Evolutionary conservation across 306 rosid species (phyloP).

Genomic region (Citrullus amarus): DNA sequence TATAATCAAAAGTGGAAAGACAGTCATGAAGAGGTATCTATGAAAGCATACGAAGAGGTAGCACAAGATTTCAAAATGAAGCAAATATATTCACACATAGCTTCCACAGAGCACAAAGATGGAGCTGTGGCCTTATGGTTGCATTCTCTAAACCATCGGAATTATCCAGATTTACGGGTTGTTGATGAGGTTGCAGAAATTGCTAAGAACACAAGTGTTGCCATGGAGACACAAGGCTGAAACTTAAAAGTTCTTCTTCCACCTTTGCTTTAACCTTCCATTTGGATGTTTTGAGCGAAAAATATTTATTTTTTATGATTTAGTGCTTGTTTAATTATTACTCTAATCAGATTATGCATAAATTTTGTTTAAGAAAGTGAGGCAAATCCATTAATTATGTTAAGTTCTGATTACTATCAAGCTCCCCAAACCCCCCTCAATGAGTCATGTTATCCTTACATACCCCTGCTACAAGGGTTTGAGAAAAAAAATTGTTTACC

Average conservation of each 20-base stretch:
- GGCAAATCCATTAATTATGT: neutral
- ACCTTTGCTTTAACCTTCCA: conserved; percentile 8
- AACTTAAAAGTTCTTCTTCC: conserved; percentile 12
- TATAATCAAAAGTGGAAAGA: conserved; percentile 92
- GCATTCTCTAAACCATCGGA: conserved; percentile 86
- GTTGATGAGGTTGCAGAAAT: conserved; percentile 21
- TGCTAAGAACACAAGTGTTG: conserved; percentile 4
- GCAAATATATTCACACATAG: conserved; percentile 70
- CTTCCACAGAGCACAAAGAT: conserved; percentile 68
- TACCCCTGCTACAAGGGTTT: neutral
- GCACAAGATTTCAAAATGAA: conserved; percentile 77
- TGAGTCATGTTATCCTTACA: neutral
- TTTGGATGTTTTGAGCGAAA: neutral
- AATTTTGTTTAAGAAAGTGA: neutral
- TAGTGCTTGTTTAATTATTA: neutral
- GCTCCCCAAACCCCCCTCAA: too few relatives aligned
- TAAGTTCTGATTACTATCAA: neutral
- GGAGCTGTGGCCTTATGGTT: conserved; percentile 79
- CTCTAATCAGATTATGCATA: neutral
- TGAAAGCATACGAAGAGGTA: conserved; percentile 58
- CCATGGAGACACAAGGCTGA: conserved; percentile 14
- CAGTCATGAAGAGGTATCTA: conserved; percentile 76
- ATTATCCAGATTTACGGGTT: conserved; percentile 54
- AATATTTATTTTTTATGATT: neutral
- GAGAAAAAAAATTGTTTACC: neutral